A percentile compares a stretch with the other conserved stretches of the same genome.
Conservation (phyloP, 345 rosid genomes). For the Barbarea vulgaris region DNA sequence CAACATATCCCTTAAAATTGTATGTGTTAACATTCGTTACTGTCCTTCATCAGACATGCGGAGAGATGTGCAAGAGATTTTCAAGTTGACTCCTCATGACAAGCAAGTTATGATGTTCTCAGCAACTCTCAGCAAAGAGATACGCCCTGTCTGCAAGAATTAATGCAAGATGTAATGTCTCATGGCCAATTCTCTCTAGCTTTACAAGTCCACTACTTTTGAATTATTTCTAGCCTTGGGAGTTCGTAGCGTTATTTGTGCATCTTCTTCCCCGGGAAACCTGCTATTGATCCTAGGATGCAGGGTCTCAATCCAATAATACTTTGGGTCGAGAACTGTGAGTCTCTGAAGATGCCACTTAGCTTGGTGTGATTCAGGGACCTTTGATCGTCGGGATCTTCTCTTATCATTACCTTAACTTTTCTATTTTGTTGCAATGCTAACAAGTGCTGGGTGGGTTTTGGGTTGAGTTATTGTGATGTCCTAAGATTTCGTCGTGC, state of each 20-base stretch:
- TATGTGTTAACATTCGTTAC: neutral
- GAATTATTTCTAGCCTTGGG: conserved; percentile 46
- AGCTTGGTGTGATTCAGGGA: neutral
- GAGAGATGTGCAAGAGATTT: conserved; percentile 97
- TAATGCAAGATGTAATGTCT: conserved; percentile 99
- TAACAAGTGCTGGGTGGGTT: conserved; percentile 2
- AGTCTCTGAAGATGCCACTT: neutral
- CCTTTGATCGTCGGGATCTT: neutral
- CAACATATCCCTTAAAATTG: neutral
- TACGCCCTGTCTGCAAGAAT: conserved; percentile 99
- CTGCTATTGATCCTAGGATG: neutral
- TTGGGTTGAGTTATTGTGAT: neutral
- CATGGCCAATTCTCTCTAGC: conserved; percentile 61
- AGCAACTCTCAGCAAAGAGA: conserved; percentile 99
- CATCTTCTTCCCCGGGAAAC: neutral
- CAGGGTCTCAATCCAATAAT: neutral
- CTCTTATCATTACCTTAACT: neutral
- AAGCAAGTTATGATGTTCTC: conserved; percentile 99
- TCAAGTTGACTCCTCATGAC: conserved; percentile 98
- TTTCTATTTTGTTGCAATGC: neutral
- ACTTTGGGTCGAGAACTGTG: neutral
- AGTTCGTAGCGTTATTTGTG: neutral
- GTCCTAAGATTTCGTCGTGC: neutral
- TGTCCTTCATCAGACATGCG: conserved; percentile 67
- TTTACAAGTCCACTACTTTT: conserved; percentile 52